Evolutionary conservation across 2,329 filamentous ascomycete species (phyloP).

Genomic region (Exutisphaerella laricina): DNA sequence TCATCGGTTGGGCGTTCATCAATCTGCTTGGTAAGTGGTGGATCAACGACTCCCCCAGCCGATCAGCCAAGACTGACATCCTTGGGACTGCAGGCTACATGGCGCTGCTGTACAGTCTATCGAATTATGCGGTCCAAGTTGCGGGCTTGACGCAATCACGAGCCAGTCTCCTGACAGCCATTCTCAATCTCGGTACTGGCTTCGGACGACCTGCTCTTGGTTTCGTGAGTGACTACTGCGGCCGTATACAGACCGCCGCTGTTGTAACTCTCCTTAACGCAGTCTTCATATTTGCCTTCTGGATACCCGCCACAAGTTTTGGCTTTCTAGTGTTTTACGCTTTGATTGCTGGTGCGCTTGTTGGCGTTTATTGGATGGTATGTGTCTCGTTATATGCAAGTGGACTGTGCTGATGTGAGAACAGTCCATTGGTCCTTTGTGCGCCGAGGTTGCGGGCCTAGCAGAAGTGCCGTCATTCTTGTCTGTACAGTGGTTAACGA

Average conservation of each 20-base stretch:
- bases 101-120: slow-evolving; percentile 43
- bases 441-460: slow-evolving; percentile 39
- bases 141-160: slow-evolving; percentile 38
- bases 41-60: too few species aligned
- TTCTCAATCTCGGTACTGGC: slow-evolving; percentile 46
- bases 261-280: slow-evolving; percentile 37
- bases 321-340: slow-evolving; percentile 42
- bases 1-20: slow-evolving; percentile 41
- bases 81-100: too few species aligned
- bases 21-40: slow-evolving; percentile 40
- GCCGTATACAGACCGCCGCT: slow-evolving; percentile 40
- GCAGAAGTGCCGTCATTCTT: slow-evolving; percentile 38
- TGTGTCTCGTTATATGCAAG: slow-evolving; percentile 2
- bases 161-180: slow-evolving; percentile 38
- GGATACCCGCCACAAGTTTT: slow-evolving; percentile 43
- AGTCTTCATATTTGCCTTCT: slow-evolving; percentile 40
- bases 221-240: slow-evolving; percentile 41
- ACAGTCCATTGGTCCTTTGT: slow-evolving; percentile 38
- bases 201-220: slow-evolving; percentile 46
- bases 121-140: slow-evolving; percentile 40
- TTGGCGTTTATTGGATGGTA: slow-evolving; percentile 48
- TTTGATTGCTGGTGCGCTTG: slow-evolving; percentile 40
- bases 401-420: neutral
- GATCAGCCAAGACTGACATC: too few species aligned
- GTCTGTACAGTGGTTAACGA: slow-evolving; percentile 36